Percentiles rank a stretch among this genome's conserved stretches.
These are phyloP conservation scores for Diaporthe sp. DNA, from an alignment of 2,329 filamentous ascomycete species.

Conservation along the genomic window DNA sequence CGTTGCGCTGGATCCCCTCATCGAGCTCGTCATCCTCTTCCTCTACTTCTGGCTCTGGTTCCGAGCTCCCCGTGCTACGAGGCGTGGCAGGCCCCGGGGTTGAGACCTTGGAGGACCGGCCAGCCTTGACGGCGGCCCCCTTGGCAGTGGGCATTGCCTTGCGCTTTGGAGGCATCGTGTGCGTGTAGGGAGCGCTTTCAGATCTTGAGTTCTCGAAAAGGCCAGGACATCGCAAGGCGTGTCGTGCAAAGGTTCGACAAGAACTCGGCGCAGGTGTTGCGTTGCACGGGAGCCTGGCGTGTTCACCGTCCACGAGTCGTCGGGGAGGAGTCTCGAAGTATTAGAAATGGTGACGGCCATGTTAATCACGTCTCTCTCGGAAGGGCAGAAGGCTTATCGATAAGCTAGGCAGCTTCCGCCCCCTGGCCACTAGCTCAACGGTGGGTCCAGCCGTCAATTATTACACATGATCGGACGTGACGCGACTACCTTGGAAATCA, in stretches of 20 bases:
- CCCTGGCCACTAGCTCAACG: conserved; percentile 3
- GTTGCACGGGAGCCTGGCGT: not conserved
- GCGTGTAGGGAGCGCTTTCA: conserved; percentile 1
- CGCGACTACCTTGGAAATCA: conserved; percentile 32
- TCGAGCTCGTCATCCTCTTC: conserved; percentile 65
- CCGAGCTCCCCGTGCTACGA: conserved; percentile 54
- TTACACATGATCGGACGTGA: conserved; percentile 28
- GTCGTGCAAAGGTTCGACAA: not conserved
- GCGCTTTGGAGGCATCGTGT: conserved; percentile 75
- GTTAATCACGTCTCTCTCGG: not conserved
- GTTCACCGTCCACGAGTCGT: not conserved
- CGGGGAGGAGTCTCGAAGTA: not conserved
- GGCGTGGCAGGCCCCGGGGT: conserved; percentile 71
- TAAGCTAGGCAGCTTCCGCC: conserved; percentile 17
- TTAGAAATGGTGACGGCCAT: not conserved
- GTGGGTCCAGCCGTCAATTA: conserved; percentile 28
- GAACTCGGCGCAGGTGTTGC: not conserved
- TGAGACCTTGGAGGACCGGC: conserved; percentile 66
- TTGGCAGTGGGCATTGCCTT: conserved; percentile 67
- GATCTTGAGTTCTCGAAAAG: not conserved
- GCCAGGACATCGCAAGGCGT: not conserved
- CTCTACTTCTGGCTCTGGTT: conserved; percentile 41
- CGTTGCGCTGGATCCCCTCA: conserved; percentile 66
- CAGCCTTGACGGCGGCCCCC: conserved; percentile 63
- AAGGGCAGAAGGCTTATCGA: conserved; percentile 14